Percentiles rank a stretch among this genome's conserved stretches.
phyloP scores from a whole-genome alignment of 441 rosid genomes.

The Populus hybrid region DNA sequence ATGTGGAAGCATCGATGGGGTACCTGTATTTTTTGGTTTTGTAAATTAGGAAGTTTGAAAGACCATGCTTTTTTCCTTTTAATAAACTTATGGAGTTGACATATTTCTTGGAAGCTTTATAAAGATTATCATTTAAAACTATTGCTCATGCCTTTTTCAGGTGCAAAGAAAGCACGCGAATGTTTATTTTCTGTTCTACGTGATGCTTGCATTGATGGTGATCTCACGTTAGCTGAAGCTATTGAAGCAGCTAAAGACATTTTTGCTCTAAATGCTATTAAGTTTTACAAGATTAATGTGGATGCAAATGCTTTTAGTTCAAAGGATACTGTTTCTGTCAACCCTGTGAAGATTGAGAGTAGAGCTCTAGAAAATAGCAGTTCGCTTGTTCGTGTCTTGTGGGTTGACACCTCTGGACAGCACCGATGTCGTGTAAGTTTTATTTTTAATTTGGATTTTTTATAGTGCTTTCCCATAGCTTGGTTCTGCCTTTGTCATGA shows the following conservation, averaged over 20 bases:
- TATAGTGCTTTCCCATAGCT: neutral
- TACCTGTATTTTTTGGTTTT: neutral
- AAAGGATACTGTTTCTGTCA: conserved; percentile 26
- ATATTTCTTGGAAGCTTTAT: conserved; percentile 8
- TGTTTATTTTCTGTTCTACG: conserved; percentile 61
- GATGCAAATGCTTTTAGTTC: conserved; percentile 21
- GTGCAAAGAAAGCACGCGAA: conserved; percentile 80
- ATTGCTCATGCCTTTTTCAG: conserved; percentile 36
- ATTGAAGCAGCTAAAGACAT: conserved; percentile 79
- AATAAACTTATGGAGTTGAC: neutral
- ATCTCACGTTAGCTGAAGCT: conserved; percentile 78
- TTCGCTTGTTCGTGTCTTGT: conserved; percentile 61
- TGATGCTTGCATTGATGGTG: conserved; percentile 68
- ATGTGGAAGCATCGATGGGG: neutral
- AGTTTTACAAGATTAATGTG: conserved; percentile 58
- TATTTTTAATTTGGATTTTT: conserved; percentile 14
- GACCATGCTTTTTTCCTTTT: neutral
- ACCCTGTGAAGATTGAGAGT: conserved; percentile 26
- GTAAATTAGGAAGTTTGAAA: neutral
- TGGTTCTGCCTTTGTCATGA: neutral
- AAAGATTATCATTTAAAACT: conserved; percentile 9
- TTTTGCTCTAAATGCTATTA: conserved; percentile 53
- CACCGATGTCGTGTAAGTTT: conserved; percentile 87
- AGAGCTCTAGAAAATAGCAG: conserved; percentile 28
- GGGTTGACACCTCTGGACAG: conserved; percentile 96